Evolutionary conservation across 305 asterid species (phyloP), one percentile per base, ranked within the genome.

Genomic region (Rubia balearica): DNA sequence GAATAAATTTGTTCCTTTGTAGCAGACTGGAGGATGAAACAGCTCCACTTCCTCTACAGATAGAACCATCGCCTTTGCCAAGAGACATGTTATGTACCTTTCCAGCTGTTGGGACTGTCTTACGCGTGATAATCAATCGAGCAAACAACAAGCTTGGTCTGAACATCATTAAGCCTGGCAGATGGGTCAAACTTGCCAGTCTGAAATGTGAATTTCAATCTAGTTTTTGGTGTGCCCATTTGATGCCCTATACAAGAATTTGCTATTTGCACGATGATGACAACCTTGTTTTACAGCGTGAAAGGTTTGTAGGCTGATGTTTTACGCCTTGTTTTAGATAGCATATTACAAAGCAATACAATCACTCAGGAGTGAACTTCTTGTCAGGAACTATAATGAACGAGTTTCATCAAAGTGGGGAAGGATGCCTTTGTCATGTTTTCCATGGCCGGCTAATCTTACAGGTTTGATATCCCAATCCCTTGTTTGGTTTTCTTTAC

Each of bases 31-130:
- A 88, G 73, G 88, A 87, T 61, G 96, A 88, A 82, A 78, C 66
- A 83, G 74, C 78, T 49, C 88, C 91, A 73, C 92, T 92, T 69
- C 91, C 92, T 61, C 64, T 92, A 73, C 85, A 81, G 56, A 70
- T 85, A 82, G 89, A 87, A 73, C 76, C 80, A 68, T 77, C 78
- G 81, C 78, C 77, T 51, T 74, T 88, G 71, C 72, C 95, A 65
- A 90, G 98, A 79, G 87, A 87, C 48, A 55, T 81, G 62, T 74
- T 90, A 64, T 81, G 89, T 75, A 83, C 87, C 61, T 88, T 92
- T 75, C 96, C 96, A 30, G 19, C 80, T 36, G 90, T 83, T 71
- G 98, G 98, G 78, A 86, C 90, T 68, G 88, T 90, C 70, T 71
- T 92, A 82, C 85, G 91, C 83, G 85, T 92, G 83, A 68, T 43